Conservation (phyloP, 768 basidiomycete genomes). For the Pholiota molesta region DNA sequence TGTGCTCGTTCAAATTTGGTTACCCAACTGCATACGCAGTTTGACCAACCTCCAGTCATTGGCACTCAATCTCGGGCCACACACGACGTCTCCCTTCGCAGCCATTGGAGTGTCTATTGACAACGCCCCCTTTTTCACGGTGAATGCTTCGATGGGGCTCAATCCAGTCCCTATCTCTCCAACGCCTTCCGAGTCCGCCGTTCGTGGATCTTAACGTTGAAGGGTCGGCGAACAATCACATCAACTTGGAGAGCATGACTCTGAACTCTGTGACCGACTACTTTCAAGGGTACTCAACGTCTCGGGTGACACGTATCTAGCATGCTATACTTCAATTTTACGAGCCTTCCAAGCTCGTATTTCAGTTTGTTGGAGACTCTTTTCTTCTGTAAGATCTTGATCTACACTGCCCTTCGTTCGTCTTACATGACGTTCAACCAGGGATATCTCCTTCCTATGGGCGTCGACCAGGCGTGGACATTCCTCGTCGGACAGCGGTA, state of each 20-base stretch:
- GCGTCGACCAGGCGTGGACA: constrained; percentile 60
- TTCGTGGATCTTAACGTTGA: constrained; percentile 48
- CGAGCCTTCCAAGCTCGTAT: constrained; percentile 43
- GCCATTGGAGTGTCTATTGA: constrained; percentile 51
- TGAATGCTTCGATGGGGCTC: constrained; percentile 48
- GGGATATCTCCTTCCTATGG: constrained; percentile 56
- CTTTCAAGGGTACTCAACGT: no score
- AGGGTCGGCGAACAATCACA: constrained; percentile 60
- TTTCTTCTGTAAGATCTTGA: constrained; percentile 46
- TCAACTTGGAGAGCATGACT: constrained; percentile 50
- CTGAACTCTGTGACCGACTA: constrained; percentile 53
- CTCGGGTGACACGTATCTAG: constrained; percentile 27
- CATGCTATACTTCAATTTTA: constrained; percentile 51
- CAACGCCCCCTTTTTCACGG: constrained; percentile 45
- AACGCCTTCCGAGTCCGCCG: constrained; percentile 4
- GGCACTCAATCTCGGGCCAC: constrained; percentile 46
- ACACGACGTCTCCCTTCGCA: constrained; percentile 48
- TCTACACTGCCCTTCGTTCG: background rate
- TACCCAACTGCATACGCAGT: no score
- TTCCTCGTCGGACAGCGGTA: constrained; percentile 52
- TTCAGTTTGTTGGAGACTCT: constrained; percentile 64
- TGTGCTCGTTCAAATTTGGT: no score
- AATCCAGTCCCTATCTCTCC: constrained; percentile 43
- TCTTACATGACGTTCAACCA: constrained; percentile 18
- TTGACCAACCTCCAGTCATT: constrained; percentile 46